Conservation (phyloP, 78 protist genomes). For the slime mould (Dictyostelium discoideum) region DNA sequence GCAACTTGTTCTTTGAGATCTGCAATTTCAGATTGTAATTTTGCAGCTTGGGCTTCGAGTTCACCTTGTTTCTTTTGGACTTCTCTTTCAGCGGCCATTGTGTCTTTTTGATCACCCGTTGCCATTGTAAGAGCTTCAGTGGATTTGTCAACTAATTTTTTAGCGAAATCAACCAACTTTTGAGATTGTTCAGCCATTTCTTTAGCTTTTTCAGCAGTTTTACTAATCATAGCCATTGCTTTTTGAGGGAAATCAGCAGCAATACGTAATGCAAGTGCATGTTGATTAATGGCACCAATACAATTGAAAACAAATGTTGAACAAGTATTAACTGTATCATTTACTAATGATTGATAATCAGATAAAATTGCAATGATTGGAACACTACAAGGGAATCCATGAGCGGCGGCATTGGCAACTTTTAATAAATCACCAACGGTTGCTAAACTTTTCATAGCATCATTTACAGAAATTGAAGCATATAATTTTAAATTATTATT, state of each 20-base stretch:
- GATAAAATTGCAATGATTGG: slow-evolving; percentile 7
- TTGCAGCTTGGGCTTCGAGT: background rate
- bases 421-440: background rate
- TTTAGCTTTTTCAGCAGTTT: slow-evolving; percentile 1
- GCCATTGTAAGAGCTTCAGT: background rate
- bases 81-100: background rate
- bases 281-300: slow-evolving; percentile 12
- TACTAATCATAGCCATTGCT: background rate
- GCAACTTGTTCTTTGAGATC: slow-evolving; percentile 2
- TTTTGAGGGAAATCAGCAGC: slow-evolving; percentile 6
- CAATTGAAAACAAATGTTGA: slow-evolving; percentile 8
- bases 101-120: background rate
- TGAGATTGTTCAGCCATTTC: background rate
- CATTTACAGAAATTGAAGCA: background rate
- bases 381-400: slow-evolving; percentile 7
- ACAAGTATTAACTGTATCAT: slow-evolving; percentile 1
- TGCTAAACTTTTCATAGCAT: slow-evolving; percentile 2
- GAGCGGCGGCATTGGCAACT: slow-evolving; percentile 17
- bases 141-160: background rate
- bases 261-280: slow-evolving; percentile 11
- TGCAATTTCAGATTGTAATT: background rate
- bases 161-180: background rate
- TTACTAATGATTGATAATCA: background rate
- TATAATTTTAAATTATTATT: background rate
- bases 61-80: background rate